These are phyloP conservation scores for Coemansia erecta DNA, from an alignment of 192 early-diverging fungal genomes.

Conservation along the genomic window DNA sequence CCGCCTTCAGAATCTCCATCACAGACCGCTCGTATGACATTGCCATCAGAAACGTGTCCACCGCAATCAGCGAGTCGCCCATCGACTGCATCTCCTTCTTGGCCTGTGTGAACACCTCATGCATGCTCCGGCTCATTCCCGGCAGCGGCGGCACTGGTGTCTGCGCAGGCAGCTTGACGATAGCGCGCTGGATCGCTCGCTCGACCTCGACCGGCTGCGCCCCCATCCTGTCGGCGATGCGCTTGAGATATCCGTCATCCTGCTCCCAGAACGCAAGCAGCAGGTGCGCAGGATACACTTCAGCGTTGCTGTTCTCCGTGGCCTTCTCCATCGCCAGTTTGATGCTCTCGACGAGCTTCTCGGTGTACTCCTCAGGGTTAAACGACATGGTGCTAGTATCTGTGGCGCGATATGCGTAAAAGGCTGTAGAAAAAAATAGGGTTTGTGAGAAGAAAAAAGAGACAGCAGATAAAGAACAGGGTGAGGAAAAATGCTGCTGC, in stretches of 20 bases:
- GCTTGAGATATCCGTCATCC: slow-evolving; percentile 75
- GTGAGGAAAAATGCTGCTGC: too few relatives aligned
- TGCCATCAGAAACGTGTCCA: slow-evolving; percentile 89
- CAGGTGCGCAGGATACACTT: slow-evolving; percentile 81
- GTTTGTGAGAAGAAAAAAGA: neutral
- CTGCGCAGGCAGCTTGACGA: slow-evolving; percentile 82
- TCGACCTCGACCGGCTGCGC: slow-evolving; percentile 73
- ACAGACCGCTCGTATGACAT: slow-evolving; percentile 68
- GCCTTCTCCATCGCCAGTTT: slow-evolving; percentile 63
- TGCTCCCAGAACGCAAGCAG: slow-evolving; percentile 78
- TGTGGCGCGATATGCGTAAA: neutral
- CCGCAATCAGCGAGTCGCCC: slow-evolving; percentile 83
- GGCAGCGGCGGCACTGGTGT: slow-evolving; percentile 79
- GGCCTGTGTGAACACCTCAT: slow-evolving; percentile 68
- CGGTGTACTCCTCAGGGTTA: slow-evolving; percentile 76
- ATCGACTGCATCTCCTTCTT: slow-evolving; percentile 81
- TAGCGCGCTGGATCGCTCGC: slow-evolving; percentile 71
- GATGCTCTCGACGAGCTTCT: slow-evolving; percentile 77
- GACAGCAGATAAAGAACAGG: too few relatives aligned
- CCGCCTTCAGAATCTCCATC: slow-evolving; percentile 59
- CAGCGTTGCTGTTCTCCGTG: slow-evolving; percentile 70
- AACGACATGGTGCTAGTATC: slow-evolving; percentile 33
- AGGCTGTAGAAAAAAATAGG: neutral
- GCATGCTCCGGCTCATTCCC: slow-evolving; percentile 59
- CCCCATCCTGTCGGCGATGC: slow-evolving; percentile 79